phyloP scores from a whole-genome alignment of 2,329 filamentous ascomycete genomes.

The Scolecobasidium constrictum region DNA sequence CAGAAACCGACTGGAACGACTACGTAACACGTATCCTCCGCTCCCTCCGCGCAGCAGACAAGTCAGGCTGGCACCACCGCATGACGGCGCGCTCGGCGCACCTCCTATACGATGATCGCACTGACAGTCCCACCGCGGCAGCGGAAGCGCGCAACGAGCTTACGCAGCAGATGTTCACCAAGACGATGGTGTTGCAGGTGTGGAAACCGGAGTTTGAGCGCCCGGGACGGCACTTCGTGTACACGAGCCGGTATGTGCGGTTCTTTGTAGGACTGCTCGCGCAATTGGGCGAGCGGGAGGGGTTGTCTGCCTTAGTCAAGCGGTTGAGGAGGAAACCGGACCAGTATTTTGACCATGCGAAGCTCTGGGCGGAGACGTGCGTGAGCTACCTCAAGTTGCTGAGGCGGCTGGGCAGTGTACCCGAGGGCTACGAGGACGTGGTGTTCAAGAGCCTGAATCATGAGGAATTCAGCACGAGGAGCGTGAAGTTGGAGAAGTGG shows the following conservation, averaged over 20 bases:
- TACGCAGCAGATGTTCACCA: constrained; percentile 78
- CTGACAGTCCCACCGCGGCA: constrained; percentile 39
- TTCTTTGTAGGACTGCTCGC: constrained; percentile 70
- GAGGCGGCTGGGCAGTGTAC: constrained; percentile 44
- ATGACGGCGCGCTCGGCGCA: constrained; percentile 67
- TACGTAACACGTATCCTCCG: constrained; percentile 55
- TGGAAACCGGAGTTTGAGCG: constrained; percentile 88
- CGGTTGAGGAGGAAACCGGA: constrained; percentile 72
- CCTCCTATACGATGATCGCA: constrained; percentile 47
- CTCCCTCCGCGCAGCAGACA: constrained; percentile 58
- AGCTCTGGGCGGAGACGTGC: constrained; percentile 53
- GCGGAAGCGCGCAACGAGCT: constrained; percentile 64
- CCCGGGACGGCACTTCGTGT: constrained; percentile 80
- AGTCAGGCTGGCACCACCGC: constrained; percentile 90
- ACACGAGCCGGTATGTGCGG: constrained; percentile 74
- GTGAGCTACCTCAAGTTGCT: constrained; percentile 48
- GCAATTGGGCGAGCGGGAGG: constrained; percentile 61
- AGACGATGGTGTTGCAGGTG: constrained; percentile 88
- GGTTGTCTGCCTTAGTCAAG: constrained; percentile 67
- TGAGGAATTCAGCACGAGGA: constrained; percentile 53
- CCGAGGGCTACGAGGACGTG: constrained; percentile 51
- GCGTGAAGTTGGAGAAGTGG: constrained; percentile 49
- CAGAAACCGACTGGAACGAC: constrained; percentile 39
- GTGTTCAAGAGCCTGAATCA: constrained; percentile 53
- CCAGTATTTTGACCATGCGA: constrained; percentile 55